Conservation (phyloP, 805 yeast genomes). For the Starmera dryadoides region DNA sequence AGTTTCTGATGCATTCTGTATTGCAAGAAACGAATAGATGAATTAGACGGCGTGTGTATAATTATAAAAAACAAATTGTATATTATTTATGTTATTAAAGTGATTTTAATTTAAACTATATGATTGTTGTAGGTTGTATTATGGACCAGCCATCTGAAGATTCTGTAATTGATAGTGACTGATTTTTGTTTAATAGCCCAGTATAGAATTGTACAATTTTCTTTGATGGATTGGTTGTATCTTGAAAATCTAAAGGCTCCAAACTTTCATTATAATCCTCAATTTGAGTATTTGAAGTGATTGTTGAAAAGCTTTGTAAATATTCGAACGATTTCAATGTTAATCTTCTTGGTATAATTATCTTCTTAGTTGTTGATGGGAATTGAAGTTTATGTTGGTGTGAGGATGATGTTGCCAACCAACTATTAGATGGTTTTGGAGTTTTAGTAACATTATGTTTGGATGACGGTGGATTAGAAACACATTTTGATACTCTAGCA, state of each 20-base stretch:
- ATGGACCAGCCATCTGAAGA: not conserved
- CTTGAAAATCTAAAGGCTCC: not conserved
- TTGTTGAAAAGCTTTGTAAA: not conserved
- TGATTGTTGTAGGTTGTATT: not conserved
- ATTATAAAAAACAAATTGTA: too few species aligned
- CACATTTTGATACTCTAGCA: too few species aligned
- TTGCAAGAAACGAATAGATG: slow-evolving; percentile 30
- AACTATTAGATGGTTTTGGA: too few species aligned
- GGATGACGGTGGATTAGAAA: too few species aligned
- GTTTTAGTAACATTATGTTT: too few species aligned
- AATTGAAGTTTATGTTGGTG: too few species aligned
- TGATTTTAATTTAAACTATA: not conserved
- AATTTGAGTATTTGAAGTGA: not conserved
- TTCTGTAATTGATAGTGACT: not conserved
- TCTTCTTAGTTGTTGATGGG: too few species aligned
- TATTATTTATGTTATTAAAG: not conserved
- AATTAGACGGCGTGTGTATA: not conserved
- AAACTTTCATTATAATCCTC: too few species aligned
- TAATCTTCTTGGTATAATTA: not conserved
- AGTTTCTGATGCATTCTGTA: slow-evolving; percentile 81
- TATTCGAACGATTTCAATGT: not conserved
- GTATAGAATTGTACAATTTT: not conserved
- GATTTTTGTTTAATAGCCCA: not conserved
- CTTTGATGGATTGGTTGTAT: not conserved
- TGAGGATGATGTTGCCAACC: too few species aligned